Conservation (phyloP, 2,329 filamentous ascomycete species). For the Ceratocystis colombiana region DNA sequence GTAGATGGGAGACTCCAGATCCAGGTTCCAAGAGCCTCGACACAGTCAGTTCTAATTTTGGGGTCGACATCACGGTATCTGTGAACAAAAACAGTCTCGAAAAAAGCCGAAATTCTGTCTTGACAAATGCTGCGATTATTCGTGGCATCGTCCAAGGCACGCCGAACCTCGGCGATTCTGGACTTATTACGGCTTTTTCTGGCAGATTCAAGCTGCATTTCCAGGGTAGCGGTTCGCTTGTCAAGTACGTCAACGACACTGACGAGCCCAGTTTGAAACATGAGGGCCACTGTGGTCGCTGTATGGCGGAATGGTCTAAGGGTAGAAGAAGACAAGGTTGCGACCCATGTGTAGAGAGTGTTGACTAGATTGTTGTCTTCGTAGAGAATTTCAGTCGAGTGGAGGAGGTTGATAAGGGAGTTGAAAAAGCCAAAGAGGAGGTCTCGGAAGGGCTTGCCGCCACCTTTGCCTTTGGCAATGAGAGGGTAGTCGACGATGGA, state of each 20-base stretch:
- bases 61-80: slow-evolving; percentile 90
- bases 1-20: slow-evolving; percentile 73
- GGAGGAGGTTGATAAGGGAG: slow-evolving; percentile 64
- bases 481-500: slow-evolving; percentile 79
- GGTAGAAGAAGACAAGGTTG: slow-evolving; percentile 77
- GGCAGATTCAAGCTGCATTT: slow-evolving; percentile 69
- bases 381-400: slow-evolving; percentile 74
- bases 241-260: slow-evolving; percentile 61
- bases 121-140: slow-evolving; percentile 60
- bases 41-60: slow-evolving; percentile 78
- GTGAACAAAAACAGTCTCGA: slow-evolving; percentile 88
- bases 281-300: slow-evolving; percentile 71
- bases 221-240: slow-evolving; percentile 61
- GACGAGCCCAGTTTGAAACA: slow-evolving; percentile 69
- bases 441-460: slow-evolving; percentile 65
- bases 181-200: slow-evolving; percentile 65
- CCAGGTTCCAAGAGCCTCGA: slow-evolving; percentile 79
- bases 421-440: slow-evolving; percentile 70
- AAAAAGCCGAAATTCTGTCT: slow-evolving; percentile 68
- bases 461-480: slow-evolving; percentile 63
- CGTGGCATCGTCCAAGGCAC: slow-evolving; percentile 59
- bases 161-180: slow-evolving; percentile 62
- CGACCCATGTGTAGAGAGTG: slow-evolving; percentile 82
- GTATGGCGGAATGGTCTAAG: slow-evolving; percentile 91
- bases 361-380: slow-evolving; percentile 68